Evolutionary conservation across 2,329 filamentous ascomycete species (phyloP).

Genomic region (Diaporthe nobilis): DNA sequence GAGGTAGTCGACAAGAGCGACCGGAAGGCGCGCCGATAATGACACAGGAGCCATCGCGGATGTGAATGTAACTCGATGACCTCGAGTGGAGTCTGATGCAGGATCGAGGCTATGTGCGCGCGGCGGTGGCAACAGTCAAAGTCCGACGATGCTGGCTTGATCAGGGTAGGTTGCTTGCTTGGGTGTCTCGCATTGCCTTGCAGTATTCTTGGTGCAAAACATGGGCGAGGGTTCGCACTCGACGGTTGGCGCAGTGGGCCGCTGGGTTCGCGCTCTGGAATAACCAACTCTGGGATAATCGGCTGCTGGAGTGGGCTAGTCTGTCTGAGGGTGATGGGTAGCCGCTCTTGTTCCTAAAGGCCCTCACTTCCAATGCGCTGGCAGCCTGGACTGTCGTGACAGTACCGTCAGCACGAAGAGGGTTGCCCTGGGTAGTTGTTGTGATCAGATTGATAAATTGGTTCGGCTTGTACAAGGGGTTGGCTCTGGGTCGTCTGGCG

Average conservation of each 20-base stretch:
- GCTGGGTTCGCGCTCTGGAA: background rate
- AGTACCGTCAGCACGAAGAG: background rate
- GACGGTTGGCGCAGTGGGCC: background rate
- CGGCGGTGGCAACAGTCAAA: background rate
- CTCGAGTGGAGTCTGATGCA: background rate
- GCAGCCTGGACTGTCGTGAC: background rate
- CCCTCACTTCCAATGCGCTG: background rate
- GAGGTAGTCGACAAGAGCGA: constrained; percentile 17
- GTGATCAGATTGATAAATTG: background rate
- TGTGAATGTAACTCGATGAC: constrained; percentile 15
- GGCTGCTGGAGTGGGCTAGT: background rate
- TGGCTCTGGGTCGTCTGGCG: background rate
- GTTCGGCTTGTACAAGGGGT: background rate
- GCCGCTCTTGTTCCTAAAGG: background rate
- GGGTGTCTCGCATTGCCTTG: constrained; percentile 35
- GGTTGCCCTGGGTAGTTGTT: background rate
- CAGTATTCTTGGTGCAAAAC: constrained; percentile 16
- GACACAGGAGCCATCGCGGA: constrained; percentile 37
- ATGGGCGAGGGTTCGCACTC: constrained; percentile 12
- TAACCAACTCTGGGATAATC: background rate
- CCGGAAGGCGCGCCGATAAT: constrained; percentile 29
- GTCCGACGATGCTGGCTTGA: background rate
- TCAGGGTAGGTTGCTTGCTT: constrained; percentile 26
- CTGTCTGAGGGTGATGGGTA: background rate
- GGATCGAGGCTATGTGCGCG: constrained; percentile 9